phyloP scores from a whole-genome alignment of 2,329 filamentous ascomycete genomes.

The Fusarium foetens region DNA sequence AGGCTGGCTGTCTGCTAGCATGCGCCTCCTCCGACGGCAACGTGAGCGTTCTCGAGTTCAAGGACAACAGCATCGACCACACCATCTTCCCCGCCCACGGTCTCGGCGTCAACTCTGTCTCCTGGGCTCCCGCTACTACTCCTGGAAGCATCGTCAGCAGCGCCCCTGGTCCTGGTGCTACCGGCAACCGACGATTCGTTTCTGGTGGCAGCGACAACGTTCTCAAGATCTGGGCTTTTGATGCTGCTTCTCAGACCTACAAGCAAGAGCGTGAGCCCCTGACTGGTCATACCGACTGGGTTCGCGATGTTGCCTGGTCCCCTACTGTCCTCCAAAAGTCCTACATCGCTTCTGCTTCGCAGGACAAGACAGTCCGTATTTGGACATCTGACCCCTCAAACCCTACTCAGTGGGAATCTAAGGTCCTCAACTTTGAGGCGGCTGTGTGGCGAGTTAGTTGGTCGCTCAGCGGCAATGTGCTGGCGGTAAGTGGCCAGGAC shows the following conservation, averaged over 20 bases:
- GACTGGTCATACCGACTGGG: conserved; percentile 92
- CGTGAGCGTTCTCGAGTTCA: conserved; percentile 95
- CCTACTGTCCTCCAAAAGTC: conserved; percentile 94
- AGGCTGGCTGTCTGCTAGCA: conserved; percentile 92
- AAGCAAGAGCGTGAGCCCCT: conserved; percentile 72
- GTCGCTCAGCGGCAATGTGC: conserved; percentile 95
- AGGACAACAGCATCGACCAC: conserved; percentile 92
- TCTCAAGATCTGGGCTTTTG: conserved; percentile 93
- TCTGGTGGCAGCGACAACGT: conserved; percentile 95
- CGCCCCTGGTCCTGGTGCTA: conserved; percentile 66
- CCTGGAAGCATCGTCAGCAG: conserved; percentile 87
- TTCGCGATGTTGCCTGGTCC: conserved; percentile 96
- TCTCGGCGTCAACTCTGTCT: conserved; percentile 93
- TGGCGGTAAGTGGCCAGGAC: conserved; percentile 92
- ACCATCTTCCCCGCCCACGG: conserved; percentile 91
- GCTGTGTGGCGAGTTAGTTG: conserved; percentile 97
- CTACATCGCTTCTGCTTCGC: conserved; percentile 94
- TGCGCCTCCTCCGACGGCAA: conserved; percentile 94
- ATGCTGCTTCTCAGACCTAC: conserved; percentile 68
- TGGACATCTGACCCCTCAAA: conserved; percentile 80
- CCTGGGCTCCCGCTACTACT: conserved; percentile 88
- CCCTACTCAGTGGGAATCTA: conserved; percentile 82
- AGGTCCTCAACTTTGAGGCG: conserved; percentile 86
- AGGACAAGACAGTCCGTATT: conserved; percentile 97
- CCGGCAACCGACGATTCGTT: conserved; percentile 83